phyloP scores from a whole-genome alignment of 306 rosid genomes.

The Rosa chinensis region DNA sequence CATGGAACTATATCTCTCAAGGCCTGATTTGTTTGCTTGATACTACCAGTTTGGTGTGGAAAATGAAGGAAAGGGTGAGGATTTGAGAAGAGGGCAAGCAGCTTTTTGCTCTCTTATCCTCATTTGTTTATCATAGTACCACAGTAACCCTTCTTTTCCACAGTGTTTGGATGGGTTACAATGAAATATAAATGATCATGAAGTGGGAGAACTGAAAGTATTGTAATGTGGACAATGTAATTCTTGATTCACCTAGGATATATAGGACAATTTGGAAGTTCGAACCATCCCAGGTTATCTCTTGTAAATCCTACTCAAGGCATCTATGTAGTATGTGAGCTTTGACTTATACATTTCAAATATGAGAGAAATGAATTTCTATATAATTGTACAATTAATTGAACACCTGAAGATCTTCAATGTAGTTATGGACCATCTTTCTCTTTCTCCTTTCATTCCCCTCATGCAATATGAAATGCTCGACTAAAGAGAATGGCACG shows the following conservation, averaged over 20 bases:
- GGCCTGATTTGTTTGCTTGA: background rate
- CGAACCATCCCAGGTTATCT: background rate
- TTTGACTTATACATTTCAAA: too few relatives aligned
- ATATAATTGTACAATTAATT: too few relatives aligned
- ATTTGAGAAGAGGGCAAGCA: background rate
- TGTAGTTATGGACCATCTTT: too few relatives aligned
- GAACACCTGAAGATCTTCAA: too few relatives aligned
- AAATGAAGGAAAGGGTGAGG: background rate
- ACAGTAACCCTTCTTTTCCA: background rate
- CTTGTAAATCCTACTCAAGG: background rate
- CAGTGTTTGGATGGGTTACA: background rate
- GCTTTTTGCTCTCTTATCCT: background rate
- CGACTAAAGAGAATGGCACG: too few relatives aligned
- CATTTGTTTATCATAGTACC: background rate
- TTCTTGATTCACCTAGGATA: background rate
- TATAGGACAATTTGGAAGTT: background rate
- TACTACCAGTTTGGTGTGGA: background rate
- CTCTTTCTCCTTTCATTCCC: too few relatives aligned
- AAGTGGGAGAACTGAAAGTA: background rate
- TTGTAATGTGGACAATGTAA: background rate
- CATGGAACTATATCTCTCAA: background rate
- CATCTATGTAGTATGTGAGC: background rate
- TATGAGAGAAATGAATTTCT: too few relatives aligned
- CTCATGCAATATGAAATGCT: too few relatives aligned
- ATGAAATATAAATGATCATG: background rate